phyloP scores from a whole-genome alignment of 2,329 filamentous ascomycete genomes.

The Xylariaceae sp. region DNA sequence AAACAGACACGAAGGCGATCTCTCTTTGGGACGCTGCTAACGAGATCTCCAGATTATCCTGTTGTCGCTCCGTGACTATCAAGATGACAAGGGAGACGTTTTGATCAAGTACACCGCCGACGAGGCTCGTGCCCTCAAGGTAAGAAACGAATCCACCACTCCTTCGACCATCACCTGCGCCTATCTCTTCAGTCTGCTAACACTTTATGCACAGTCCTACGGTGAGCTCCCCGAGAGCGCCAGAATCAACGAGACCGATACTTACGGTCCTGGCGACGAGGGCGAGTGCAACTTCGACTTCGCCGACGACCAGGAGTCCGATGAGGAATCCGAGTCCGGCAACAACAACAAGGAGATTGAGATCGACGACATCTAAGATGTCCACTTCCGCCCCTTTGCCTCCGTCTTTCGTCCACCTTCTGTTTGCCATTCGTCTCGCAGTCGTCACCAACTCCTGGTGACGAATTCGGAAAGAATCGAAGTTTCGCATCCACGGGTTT shows the following conservation, averaged over 20 bases:
- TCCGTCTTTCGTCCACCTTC: conserved; percentile 1
- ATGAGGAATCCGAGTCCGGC: conserved; percentile 49
- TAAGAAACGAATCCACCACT: neutral
- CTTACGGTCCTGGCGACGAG: conserved; percentile 83
- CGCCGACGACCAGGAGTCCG: conserved; percentile 78
- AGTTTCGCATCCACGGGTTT: neutral
- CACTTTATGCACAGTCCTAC: conserved; percentile 53
- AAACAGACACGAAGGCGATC: neutral
- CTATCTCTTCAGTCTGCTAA: conserved; percentile 4
- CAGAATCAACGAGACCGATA: conserved; percentile 99
- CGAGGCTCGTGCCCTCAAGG: conserved; percentile 87
- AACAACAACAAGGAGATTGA: conserved; percentile 70
- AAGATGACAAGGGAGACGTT: conserved; percentile 88
- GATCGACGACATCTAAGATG: conserved; percentile 83
- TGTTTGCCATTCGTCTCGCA: neutral
- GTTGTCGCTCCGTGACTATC: conserved; percentile 81
- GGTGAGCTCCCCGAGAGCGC: conserved; percentile 94
- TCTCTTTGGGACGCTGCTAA: neutral
- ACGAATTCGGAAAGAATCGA: neutral
- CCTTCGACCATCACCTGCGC: too few relatives aligned
- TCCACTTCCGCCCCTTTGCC: conserved; percentile 7
- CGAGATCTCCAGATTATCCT: neutral
- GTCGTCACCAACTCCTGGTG: neutral
- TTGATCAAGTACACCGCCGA: conserved; percentile 95
- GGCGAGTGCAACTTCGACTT: conserved; percentile 98